These are phyloP conservation scores for Phialophora verrucosa DNA, from an alignment of 2,329 filamentous ascomycete species.

Conservation along the genomic window DNA sequence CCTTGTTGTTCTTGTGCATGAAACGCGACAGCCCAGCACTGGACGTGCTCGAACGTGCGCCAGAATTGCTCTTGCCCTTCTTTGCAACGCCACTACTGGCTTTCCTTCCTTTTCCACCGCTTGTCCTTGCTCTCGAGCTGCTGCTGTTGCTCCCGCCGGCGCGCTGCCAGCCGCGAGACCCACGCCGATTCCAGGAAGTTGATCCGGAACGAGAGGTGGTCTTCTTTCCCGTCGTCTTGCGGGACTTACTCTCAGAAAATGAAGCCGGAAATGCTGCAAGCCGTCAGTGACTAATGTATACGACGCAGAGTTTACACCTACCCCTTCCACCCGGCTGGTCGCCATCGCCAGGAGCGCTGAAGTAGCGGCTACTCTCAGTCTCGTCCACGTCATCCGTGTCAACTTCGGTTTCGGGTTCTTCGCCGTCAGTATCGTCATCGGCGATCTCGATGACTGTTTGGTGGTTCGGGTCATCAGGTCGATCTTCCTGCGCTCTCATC, in stretches of 20 bases:
- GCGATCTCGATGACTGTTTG: conserved; percentile 54
- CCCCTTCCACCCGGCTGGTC: conserved; percentile 36
- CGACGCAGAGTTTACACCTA: conserved; percentile 25
- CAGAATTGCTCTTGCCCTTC: conserved; percentile 28
- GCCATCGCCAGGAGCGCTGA: conserved; percentile 34
- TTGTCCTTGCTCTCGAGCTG: conserved; percentile 21
- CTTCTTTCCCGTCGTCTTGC: conserved; percentile 19
- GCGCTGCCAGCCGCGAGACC: conserved; percentile 13
- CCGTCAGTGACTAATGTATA: conserved; percentile 19
- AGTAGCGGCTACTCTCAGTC: conserved; percentile 39
- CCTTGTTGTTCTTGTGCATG: conserved; percentile 23
- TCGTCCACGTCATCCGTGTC: conserved; percentile 36
- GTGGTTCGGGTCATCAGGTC: conserved; percentile 57
- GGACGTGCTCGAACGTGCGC: conserved; percentile 25
- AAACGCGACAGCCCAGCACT: conserved; percentile 17
- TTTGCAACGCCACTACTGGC: conserved; percentile 14
- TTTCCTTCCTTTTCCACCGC: conserved; percentile 12
- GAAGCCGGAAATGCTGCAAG: conserved; percentile 36
- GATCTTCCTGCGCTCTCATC: conserved; percentile 48
- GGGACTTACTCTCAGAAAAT: conserved; percentile 18
- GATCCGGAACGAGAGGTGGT: conserved; percentile 6
- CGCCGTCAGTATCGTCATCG: conserved; percentile 45
- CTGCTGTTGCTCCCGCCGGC: conserved; percentile 8
- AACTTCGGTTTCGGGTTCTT: conserved; percentile 32
- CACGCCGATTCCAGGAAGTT: conserved; percentile 18